phyloP scores from a whole-genome alignment of 225 moss, liverwort and hornwort genomes.

The Lunularia cruciata region DNA sequence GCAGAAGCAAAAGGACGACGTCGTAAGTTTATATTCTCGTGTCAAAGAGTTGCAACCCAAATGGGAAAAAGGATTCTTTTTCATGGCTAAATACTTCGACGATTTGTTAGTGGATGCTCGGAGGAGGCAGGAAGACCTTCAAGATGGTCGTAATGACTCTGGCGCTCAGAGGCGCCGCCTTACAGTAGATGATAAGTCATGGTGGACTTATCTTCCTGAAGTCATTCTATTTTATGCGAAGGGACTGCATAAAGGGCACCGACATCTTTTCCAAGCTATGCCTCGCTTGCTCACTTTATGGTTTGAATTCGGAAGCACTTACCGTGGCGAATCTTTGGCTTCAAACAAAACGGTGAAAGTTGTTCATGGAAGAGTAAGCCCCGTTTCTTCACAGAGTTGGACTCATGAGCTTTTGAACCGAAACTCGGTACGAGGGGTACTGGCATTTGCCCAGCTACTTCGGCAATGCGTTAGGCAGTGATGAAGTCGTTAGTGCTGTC shows the following conservation, averaged over 20 bases:
- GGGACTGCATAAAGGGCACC: conserved; percentile 90
- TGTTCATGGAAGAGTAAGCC: conserved; percentile 65
- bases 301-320: conserved; percentile 95
- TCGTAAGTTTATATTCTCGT: conserved; percentile 73
- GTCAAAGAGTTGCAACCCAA: conserved; percentile 92
- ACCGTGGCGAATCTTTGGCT: conserved; percentile 59
- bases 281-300: conserved; percentile 97
- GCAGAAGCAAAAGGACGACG: conserved; percentile 93
- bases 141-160: conserved; percentile 55
- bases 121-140: conserved; percentile 89
- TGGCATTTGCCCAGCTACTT: too few relatives aligned
- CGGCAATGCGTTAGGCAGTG: too few relatives aligned
- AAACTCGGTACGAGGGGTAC: too few relatives aligned
- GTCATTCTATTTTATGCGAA: conserved; percentile 94
- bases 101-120: conserved; percentile 96
- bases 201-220: conserved; percentile 93
- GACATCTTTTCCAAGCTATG: conserved; percentile 91
- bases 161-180: conserved; percentile 63
- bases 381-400: too few relatives aligned
- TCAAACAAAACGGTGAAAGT: conserved; percentile 69
- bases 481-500: too few relatives aligned
- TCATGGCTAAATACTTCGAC: conserved; percentile 97
- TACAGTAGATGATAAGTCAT: conserved; percentile 77
- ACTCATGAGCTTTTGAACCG: too few relatives aligned
- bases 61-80: conserved; percentile 98